Evolutionary conservation across 2,329 filamentous ascomycete species (phyloP).

Genomic region (Teratosphaeria epicoccoides): DNA sequence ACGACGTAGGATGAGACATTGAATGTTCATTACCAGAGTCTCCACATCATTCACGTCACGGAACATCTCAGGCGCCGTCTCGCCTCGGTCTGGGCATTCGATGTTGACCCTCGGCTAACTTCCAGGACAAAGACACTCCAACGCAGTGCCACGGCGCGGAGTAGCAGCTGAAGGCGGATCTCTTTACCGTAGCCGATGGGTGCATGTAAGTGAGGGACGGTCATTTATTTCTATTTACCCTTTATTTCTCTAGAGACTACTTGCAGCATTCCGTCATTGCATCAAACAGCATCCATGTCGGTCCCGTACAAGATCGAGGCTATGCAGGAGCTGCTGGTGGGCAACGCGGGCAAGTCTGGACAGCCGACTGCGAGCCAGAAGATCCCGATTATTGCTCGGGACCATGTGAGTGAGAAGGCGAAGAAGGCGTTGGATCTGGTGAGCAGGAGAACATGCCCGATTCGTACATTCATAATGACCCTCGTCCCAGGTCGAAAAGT

Average conservation of each 20-base stretch:
- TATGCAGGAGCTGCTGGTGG: slow-evolving; percentile 24
- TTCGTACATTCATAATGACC: neutral
- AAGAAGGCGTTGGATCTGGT: slow-evolving; percentile 72
- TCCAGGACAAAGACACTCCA: neutral
- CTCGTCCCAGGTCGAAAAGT: slow-evolving; percentile 56
- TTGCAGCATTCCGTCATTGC: neutral
- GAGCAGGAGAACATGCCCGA: slow-evolving; percentile 15
- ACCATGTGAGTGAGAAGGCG: slow-evolving; percentile 70
- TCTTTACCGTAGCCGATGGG: neutral
- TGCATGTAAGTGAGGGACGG: neutral
- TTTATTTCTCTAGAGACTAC: neutral
- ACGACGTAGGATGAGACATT: neutral
- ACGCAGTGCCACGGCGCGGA: neutral
- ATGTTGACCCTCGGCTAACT: neutral
- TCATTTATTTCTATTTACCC: neutral
- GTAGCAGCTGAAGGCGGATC: neutral
- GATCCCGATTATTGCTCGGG: slow-evolving; percentile 48
- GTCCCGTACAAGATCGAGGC: slow-evolving; percentile 28
- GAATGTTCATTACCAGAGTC: neutral
- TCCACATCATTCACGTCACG: neutral
- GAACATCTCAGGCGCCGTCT: neutral
- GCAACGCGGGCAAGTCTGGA: slow-evolving; percentile 10
- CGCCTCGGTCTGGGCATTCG: neutral
- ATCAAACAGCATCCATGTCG: slow-evolving; percentile 19
- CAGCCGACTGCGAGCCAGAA: slow-evolving; percentile 40